A percentile compares a stretch with the other conserved stretches of the same genome.
phyloP scores from a whole-genome alignment of 441 rosid genomes.

The Rhodomyrtus psidioides region DNA sequence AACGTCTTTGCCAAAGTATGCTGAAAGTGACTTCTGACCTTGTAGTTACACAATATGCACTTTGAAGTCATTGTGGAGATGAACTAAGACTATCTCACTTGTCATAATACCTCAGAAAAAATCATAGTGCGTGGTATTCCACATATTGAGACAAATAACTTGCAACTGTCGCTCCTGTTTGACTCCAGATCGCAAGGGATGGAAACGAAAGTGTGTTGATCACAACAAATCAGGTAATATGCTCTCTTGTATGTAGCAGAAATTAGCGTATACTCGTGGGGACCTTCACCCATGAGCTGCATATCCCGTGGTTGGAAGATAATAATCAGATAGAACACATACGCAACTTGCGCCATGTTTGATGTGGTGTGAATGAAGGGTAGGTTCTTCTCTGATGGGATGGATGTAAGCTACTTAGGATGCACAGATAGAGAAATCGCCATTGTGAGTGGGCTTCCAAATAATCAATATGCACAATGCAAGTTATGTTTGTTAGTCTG shows the following conservation, averaged over 20 bases:
- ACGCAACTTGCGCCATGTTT: neutral
- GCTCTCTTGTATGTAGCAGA: neutral
- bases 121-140: neutral
- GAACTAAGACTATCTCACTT: neutral
- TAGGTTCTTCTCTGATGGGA: neutral
- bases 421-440: neutral
- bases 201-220: neutral
- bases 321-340: neutral
- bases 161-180: neutral
- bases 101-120: neutral
- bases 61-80: neutral
- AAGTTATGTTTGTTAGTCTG: neutral
- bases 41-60: neutral
- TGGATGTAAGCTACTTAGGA: neutral
- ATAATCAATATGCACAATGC: neutral
- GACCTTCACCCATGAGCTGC: neutral
- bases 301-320: neutral
- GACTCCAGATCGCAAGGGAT: neutral
- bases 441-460: neutral
- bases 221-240: neutral
- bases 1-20: neutral
- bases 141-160: neutral
- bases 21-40: neutral
- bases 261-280: neutral
- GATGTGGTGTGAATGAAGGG: neutral